Conservation (phyloP, 176 grass and related monocot genomes). For the Alloteropsis semialata region DNA sequence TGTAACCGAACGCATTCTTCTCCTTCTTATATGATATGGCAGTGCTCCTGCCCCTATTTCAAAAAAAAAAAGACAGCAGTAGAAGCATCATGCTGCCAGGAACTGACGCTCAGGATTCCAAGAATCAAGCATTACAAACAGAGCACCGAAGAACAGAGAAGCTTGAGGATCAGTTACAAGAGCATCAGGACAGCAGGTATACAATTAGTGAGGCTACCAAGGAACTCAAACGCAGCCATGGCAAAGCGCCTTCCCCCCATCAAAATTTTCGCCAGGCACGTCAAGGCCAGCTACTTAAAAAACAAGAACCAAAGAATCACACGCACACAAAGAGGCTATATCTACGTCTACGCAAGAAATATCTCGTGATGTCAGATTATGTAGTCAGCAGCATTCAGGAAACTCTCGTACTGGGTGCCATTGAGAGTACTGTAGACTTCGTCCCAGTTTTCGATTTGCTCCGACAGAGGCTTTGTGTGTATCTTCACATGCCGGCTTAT, state of each 20-base stretch:
- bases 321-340: background rate
- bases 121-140: background rate
- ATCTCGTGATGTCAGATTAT: conserved; percentile 26
- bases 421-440: conserved; percentile 65
- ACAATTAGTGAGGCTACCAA: conserved; percentile 32
- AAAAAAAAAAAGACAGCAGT: too few relatives aligned
- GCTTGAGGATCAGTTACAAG: background rate
- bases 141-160: background rate
- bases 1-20: too few relatives aligned
- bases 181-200: background rate
- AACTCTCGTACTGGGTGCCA: conserved; percentile 64
- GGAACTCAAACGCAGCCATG: conserved; percentile 20
- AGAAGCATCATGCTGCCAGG: background rate
- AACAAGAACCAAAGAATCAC: conserved; percentile 24
- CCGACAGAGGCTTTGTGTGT: conserved; percentile 56
- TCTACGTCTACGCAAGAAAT: conserved; percentile 35
- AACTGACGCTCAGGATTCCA: background rate
- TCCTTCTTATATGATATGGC: too few relatives aligned
- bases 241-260: background rate
- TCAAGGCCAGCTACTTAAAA: conserved; percentile 6
- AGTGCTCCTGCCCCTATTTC: too few relatives aligned
- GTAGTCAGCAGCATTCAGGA: conserved; percentile 77
- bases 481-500: conserved; percentile 82
- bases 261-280: conserved; percentile 36
- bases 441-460: conserved; percentile 83